phyloP scores from a whole-genome alignment of 176 grass and related monocot genomes.

The Urochloa ruziziensis region DNA sequence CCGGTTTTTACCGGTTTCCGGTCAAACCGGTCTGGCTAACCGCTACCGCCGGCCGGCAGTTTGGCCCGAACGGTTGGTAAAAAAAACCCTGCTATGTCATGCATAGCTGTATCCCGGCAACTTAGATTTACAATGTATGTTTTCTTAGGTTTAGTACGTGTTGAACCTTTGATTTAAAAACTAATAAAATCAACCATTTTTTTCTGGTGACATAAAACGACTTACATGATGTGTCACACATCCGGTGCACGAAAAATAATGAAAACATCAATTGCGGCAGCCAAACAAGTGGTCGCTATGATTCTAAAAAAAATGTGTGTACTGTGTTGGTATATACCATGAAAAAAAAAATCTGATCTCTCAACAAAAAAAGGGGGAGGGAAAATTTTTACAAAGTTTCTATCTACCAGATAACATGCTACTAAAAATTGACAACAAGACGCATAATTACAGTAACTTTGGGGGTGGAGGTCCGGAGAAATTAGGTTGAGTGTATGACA shows the following conservation, averaged over 20 bases:
- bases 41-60: no score
- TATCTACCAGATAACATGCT: neutral
- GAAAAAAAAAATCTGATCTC: conserved; percentile 4
- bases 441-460: conserved; percentile 47
- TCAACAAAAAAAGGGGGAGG: neutral
- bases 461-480: conserved; percentile 40
- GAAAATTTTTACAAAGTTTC: conserved; percentile 29
- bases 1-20: no score
- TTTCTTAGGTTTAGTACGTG: no score
- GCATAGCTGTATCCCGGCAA: no score
- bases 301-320: conserved; percentile 8
- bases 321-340: conserved; percentile 21
- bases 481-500: conserved; percentile 49
- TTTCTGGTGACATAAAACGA: no score
- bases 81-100: no score
- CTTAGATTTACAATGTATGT: no score
- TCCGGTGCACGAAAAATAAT: neutral
- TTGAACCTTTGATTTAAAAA: neutral
- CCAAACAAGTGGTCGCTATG: neutral
- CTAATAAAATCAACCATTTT: no score
- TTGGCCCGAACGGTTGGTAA: no score
- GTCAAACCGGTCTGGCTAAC: no score
- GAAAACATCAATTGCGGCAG: neutral
- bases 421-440: neutral
- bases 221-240: no score